Percentiles rank a stretch among this genome's conserved stretches.
Conservation (phyloP, 2,329 filamentous ascomycete species). For the Aspergillus sp. region DNA sequence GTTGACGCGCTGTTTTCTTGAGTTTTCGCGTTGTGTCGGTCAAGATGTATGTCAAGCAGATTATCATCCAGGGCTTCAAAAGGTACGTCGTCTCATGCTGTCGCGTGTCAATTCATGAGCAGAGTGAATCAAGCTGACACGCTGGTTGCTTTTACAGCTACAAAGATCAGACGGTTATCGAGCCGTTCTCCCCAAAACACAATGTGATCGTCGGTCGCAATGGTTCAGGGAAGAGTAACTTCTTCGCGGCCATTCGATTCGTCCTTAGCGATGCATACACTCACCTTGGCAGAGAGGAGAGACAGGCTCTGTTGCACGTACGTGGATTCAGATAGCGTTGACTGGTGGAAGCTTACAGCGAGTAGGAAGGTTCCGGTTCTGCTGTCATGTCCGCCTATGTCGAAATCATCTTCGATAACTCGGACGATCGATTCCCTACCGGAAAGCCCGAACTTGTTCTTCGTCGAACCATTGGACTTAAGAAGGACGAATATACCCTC, state of each 20-base stretch:
- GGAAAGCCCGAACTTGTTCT: slow-evolving; percentile 88
- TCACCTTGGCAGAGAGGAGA: slow-evolving; percentile 93
- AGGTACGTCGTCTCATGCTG: slow-evolving; percentile 63
- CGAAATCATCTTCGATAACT: slow-evolving; percentile 98
- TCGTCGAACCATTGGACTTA: slow-evolving; percentile 90
- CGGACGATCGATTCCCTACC: slow-evolving; percentile 91
- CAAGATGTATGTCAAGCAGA: slow-evolving; percentile 98
- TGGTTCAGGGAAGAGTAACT: slow-evolving; percentile 99
- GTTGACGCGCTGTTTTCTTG: slow-evolving; percentile 29
- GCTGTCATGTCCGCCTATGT: slow-evolving; percentile 99
- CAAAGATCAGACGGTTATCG: slow-evolving; percentile 98
- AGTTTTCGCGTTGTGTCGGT: slow-evolving; percentile 34
- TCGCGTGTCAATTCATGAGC: background rate
- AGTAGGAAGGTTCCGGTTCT: slow-evolving; percentile 86
- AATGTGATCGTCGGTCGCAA: slow-evolving; percentile 99
- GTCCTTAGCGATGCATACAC: slow-evolving; percentile 98
- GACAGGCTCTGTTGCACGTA: slow-evolving; percentile 87
- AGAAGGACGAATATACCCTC: slow-evolving; percentile 98
- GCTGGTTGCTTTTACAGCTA: slow-evolving; percentile 64
- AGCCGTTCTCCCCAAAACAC: slow-evolving; percentile 95
- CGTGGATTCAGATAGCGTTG: slow-evolving; percentile 21
- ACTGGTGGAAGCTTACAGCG: slow-evolving; percentile 32
- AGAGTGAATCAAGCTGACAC: slow-evolving; percentile 74
- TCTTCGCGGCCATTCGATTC: slow-evolving; percentile 98
- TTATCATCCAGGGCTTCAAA: slow-evolving; percentile 99